These are phyloP conservation scores for Umbellularia californica DNA, from an alignment of 164 flowering plant genomes.

Conservation along the genomic window DNA sequence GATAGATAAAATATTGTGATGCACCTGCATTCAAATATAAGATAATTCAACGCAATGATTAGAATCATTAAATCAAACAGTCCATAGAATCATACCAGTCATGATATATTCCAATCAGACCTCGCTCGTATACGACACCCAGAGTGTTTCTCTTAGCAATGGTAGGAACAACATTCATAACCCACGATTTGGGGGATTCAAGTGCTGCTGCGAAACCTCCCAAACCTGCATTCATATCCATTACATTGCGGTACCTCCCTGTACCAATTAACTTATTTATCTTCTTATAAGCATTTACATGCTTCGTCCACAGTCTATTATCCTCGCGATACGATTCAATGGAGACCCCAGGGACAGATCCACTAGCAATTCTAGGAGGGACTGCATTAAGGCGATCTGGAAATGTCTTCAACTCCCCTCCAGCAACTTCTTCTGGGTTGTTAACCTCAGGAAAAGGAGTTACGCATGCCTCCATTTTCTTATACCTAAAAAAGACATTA, in stretches of 20 bases:
- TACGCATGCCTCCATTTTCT: slow-evolving; percentile 77
- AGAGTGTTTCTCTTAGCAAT: slow-evolving; percentile 68
- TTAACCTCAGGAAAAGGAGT: slow-evolving; percentile 60
- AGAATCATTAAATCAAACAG: not conserved
- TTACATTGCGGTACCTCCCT: slow-evolving; percentile 84
- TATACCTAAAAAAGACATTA: slow-evolving; percentile 48
- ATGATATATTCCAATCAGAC: slow-evolving; percentile 92
- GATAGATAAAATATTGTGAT: no score
- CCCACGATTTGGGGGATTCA: slow-evolving; percentile 74
- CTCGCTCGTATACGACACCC: slow-evolving; percentile 78
- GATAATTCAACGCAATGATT: not conserved
- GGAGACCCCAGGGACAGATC: slow-evolving; percentile 70
- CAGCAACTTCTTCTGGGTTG: slow-evolving; percentile 51
- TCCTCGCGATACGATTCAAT: slow-evolving; percentile 70
- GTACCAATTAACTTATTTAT: slow-evolving; percentile 63
- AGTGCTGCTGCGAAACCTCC: slow-evolving; percentile 92
- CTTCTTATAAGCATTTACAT: slow-evolving; percentile 69
- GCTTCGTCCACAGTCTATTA: slow-evolving; percentile 74
- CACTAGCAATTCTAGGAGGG: slow-evolving; percentile 79
- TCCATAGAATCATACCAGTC: slow-evolving; percentile 62
- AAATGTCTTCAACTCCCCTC: slow-evolving; percentile 57
- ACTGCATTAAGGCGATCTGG: slow-evolving; percentile 74
- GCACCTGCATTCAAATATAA: no score
- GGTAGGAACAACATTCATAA: slow-evolving; percentile 95
- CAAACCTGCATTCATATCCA: slow-evolving; percentile 96